Evolutionary conservation across 208 protist genomes (phyloP).

Genomic region (Trichomonas vaginalis): DNA sequence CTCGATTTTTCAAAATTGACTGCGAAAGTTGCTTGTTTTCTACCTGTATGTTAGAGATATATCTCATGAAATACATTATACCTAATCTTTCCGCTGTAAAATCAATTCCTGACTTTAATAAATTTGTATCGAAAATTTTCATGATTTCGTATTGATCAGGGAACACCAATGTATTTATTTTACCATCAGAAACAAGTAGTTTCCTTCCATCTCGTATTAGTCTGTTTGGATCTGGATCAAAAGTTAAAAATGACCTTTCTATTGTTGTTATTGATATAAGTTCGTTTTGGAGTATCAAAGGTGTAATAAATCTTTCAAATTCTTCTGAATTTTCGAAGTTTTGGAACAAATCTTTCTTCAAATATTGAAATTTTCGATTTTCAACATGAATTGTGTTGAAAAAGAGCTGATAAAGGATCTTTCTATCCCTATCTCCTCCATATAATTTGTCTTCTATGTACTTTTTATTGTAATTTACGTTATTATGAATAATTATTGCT

Average conservation of each 20-base stretch:
- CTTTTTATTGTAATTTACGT: background rate
- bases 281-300: background rate
- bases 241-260: background rate
- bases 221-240: background rate
- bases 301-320: background rate
- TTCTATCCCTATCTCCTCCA: background rate
- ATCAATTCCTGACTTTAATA: background rate
- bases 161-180: background rate
- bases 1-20: background rate
- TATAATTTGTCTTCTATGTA: background rate
- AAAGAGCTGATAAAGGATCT: background rate
- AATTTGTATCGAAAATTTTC: background rate
- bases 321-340: background rate
- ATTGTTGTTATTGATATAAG: background rate
- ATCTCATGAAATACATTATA: background rate
- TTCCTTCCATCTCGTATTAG: background rate
- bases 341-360: background rate
- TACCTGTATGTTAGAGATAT: background rate
- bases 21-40: background rate
- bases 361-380: background rate
- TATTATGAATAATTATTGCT: background rate
- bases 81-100: background rate
- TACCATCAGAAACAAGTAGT: background rate
- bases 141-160: background rate
- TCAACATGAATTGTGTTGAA: background rate